Conservation (phyloP, 306 rosid genomes). For the Adenanthera pavonina region DNA sequence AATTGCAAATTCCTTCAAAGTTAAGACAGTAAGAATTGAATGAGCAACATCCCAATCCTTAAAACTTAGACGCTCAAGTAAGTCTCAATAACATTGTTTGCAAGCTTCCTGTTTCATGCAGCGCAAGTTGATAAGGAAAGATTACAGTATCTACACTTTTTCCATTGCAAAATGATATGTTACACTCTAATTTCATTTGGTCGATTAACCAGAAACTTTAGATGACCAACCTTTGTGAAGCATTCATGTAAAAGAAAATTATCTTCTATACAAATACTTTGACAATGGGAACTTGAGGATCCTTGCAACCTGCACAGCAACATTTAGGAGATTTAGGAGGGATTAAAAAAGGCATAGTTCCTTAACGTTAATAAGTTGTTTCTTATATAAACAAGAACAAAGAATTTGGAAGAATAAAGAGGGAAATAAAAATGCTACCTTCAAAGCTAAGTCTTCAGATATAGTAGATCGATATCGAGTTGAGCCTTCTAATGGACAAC, state of each 20-base stretch:
- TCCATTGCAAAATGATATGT: background rate
- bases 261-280: constrained; percentile 81
- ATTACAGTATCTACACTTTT: background rate
- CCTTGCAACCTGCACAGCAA: constrained; percentile 82
- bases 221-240: constrained; percentile 36
- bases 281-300: constrained; percentile 90
- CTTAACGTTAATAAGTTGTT: background rate
- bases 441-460: constrained; percentile 73
- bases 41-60: background rate
- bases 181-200: constrained; percentile 2
- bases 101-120: constrained; percentile 28
- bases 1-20: background rate
- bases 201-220: constrained; percentile 3
- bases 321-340: background rate
- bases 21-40: background rate
- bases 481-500: constrained; percentile 88
- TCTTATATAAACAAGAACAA: background rate
- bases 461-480: constrained; percentile 81
- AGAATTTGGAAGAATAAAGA: background rate
- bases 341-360: constrained; percentile 8
- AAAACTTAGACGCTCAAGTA: background rate
- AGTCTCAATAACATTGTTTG: constrained; percentile 14
- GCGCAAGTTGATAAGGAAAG: constrained; percentile 3
- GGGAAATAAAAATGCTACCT: constrained; percentile 55
- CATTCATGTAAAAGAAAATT: constrained; percentile 19